Conservation (phyloP, 805 yeast species). For the Candida boleticola region DNA sequence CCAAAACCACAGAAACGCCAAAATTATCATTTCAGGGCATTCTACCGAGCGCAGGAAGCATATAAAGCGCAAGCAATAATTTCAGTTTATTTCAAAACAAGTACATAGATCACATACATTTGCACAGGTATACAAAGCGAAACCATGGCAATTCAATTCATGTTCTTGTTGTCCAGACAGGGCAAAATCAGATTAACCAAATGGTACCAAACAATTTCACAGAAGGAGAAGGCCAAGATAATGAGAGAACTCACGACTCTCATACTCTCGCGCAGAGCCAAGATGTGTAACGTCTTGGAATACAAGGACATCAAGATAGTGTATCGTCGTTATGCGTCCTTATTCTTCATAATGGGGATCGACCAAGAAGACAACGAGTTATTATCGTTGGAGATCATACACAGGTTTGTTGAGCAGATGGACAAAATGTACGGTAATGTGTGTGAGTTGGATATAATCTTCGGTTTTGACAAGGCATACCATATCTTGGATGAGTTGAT, state of each 20-base stretch:
- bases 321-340: conserved; percentile 88
- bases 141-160: conserved; percentile 74
- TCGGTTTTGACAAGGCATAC: conserved; percentile 92
- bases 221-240: conserved; percentile 81
- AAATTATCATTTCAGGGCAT: too few relatives aligned
- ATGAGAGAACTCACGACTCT: conserved; percentile 83
- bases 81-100: too few relatives aligned
- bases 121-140: too few relatives aligned
- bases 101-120: too few relatives aligned
- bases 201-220: conserved; percentile 86
- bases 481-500: conserved; percentile 86
- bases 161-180: conserved; percentile 84
- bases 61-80: too few relatives aligned
- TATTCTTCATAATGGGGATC: conserved; percentile 86
- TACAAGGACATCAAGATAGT: conserved; percentile 82
- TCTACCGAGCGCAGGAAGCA: too few relatives aligned
- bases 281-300: conserved; percentile 94
- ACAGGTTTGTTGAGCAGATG: conserved; percentile 94
- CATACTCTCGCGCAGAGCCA: conserved; percentile 80
- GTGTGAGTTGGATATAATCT: conserved; percentile 93
- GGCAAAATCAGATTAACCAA: conserved; percentile 92
- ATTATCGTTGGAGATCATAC: conserved; percentile 79
- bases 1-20: too few relatives aligned
- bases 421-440: conserved; percentile 94
- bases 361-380: conserved; percentile 85